Conservation (phyloP, 805 yeast genomes). For the Clavispora santaluciae region DNA sequence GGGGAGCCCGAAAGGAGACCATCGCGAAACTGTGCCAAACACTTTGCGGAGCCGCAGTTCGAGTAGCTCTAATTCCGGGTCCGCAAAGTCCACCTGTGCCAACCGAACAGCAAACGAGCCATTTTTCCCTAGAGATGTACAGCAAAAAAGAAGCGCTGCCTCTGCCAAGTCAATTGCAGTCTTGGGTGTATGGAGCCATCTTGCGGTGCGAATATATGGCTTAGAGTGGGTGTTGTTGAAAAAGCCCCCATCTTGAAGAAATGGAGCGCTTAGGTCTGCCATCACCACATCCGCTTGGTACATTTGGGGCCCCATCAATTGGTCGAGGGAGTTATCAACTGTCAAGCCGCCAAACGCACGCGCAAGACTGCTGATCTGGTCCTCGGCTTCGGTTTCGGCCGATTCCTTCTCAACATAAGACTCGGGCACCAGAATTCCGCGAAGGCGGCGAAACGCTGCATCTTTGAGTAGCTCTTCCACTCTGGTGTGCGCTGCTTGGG, state of each 20-base stretch:
- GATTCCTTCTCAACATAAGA: constrained; percentile 29
- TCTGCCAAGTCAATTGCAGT: constrained; percentile 37
- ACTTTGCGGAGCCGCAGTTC: constrained; percentile 19
- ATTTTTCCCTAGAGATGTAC: constrained; percentile 22
- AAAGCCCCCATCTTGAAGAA: constrained; percentile 33
- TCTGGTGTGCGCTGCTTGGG: constrained; percentile 21
- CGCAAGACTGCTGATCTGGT: constrained; percentile 16
- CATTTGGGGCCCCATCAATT: constrained; percentile 1
- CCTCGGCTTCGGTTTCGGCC: constrained; percentile 19
- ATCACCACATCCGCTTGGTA: constrained; percentile 34
- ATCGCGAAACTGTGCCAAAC: constrained; percentile 22
- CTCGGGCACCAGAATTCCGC: constrained; percentile 1
- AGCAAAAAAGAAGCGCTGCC: constrained; percentile 30
- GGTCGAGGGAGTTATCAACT: not conserved
- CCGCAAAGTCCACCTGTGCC: constrained; percentile 19
- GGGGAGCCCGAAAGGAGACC: constrained; percentile 11
- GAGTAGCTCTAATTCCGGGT: constrained; percentile 27
- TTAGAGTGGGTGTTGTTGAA: constrained; percentile 32
- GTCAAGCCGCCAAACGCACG: constrained; percentile 1
- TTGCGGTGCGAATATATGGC: constrained; percentile 25
- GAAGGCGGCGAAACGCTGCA: constrained; percentile 6
- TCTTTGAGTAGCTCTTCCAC: constrained; percentile 10
- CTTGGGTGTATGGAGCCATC: constrained; percentile 13
- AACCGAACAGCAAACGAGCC: constrained; percentile 33
- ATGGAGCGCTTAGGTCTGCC: constrained; percentile 33